These are phyloP conservation scores for Petrea volubilis DNA, from an alignment of 257 asterid species.

Conservation along the genomic window DNA sequence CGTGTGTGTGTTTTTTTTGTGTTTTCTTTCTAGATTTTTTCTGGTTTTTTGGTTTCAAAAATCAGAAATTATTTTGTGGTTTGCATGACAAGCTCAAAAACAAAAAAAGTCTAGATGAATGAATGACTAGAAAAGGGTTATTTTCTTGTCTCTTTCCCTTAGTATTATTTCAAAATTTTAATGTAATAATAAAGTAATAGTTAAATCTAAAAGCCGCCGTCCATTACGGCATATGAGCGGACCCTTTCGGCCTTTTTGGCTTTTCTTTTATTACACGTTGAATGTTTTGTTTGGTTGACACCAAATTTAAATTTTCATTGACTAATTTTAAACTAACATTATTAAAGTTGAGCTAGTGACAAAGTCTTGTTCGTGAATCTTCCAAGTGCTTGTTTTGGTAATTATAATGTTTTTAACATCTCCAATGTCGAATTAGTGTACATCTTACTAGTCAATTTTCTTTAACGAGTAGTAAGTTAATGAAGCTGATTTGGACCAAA, in stretches of 20 bases:
- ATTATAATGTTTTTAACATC: too few species aligned
- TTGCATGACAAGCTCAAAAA: constrained; percentile 23
- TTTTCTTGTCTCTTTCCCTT: neutral
- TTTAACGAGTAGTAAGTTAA: too few species aligned
- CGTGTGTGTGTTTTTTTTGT: too few species aligned
- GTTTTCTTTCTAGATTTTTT: neutral
- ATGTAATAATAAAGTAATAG: neutral
- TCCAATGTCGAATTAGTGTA: too few species aligned
- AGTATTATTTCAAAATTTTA: neutral
- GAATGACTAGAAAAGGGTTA: constrained; percentile 3
- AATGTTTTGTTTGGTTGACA: constrained; percentile 9
- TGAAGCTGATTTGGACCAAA: too few species aligned
- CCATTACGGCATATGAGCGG: constrained; percentile 26
- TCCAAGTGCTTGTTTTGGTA: too few species aligned
- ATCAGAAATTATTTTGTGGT: constrained; percentile 26
- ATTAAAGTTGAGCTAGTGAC: neutral
- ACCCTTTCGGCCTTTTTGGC: neutral
- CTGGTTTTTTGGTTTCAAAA: neutral
- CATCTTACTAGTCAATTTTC: too few species aligned
- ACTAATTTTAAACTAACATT: neutral
- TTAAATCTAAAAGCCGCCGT: constrained; percentile 32
- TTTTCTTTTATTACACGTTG: constrained; percentile 11
- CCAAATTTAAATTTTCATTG: neutral
- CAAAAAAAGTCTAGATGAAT: neutral
- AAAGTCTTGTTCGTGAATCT: neutral